phyloP scores from a whole-genome alignment of 2,329 filamentous ascomycete genomes.

The Colletotrichum lupini region DNA sequence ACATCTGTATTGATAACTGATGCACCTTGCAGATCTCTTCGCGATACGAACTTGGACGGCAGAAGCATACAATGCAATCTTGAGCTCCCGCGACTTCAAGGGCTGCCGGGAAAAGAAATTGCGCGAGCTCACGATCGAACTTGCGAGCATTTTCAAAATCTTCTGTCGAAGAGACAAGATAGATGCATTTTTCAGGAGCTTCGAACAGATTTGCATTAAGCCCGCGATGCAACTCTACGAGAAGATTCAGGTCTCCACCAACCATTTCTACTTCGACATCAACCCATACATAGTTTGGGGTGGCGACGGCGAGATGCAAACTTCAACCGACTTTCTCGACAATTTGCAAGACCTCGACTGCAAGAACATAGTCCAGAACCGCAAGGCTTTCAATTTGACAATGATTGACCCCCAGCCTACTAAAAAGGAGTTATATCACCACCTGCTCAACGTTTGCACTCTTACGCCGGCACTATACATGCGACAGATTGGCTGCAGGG shows the following conservation, averaged over 20 bases:
- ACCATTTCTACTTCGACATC: constrained; percentile 50
- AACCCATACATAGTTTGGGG: constrained; percentile 44
- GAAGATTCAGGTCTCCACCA: constrained; percentile 50
- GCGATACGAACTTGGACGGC: constrained; percentile 50
- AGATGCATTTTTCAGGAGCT: constrained; percentile 38
- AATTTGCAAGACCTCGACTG: constrained; percentile 47
- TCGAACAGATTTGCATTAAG: constrained; percentile 44
- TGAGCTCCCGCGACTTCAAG: constrained; percentile 45
- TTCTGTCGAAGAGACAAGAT: constrained; percentile 42
- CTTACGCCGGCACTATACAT: constrained; percentile 50
- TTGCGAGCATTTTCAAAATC: constrained; percentile 42
- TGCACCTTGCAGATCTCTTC: constrained; percentile 45
- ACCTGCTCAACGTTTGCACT: constrained; percentile 48
- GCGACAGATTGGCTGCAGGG: constrained; percentile 47
- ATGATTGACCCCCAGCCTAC: constrained; percentile 46
- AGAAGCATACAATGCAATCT: constrained; percentile 49
- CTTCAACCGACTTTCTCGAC: constrained; percentile 45
- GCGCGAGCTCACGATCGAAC: constrained; percentile 42
- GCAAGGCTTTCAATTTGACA: constrained; percentile 47
- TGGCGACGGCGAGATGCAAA: constrained; percentile 38
- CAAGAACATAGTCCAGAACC: constrained; percentile 49
- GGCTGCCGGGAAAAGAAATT: constrained; percentile 39
- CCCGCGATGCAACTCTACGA: constrained; percentile 52
- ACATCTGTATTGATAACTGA: neutral
- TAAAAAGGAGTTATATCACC: constrained; percentile 44